Evolutionary conservation across 495 filamentous ascomycete species (phyloP), one percentile per base, ranked within the genome.

Genomic region (Penicillium bovifimosum): DNA sequence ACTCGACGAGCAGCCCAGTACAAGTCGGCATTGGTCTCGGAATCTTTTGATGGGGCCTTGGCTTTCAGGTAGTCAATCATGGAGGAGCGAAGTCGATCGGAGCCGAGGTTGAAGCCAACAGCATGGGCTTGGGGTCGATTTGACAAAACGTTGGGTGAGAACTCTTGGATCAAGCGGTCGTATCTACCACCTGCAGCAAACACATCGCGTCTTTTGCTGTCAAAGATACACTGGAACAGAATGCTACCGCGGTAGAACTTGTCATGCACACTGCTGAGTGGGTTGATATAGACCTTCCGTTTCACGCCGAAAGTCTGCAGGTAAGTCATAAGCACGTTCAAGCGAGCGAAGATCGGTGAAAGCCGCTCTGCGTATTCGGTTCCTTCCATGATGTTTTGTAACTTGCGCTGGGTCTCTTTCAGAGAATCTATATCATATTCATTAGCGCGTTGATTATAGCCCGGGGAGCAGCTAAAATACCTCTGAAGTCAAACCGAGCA

Each of bases 101-200:
- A 96, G 24, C 88, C 88, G 32, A 98, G 72, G 57, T 92, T 92
- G 62, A 96, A 95, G 3, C 93, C 93, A 33, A 97, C 93, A 9
- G 88, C 92, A 59, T 91, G 89, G 4, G 71, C 67, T 39, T 73
- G 72, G 6, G 68, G 58, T 29, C 68, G 66, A 29, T 50, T 73
- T 29, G 71, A 67, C 36, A 73, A 34, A 32, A 67, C 65, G 35
- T 69, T 72, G 5, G 74, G 72, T 27, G 67, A 60, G 20, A 74
- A 74, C 29, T 76, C 70, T 45, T 73, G 70, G 32, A 98, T 92
- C 38, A 98, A 72, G 17, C 80, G 78, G 64, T 98, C 93, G 66
- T 97, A 98, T 26, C 93, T 84, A 26, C 93, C 93, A 42, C 93
- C 93, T 31, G 91, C 93, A 1, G 92, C 93, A 58, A 98, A 90